phyloP scores from a whole-genome alignment of 31 red algal species.

The Endocladia muricata region DNA sequence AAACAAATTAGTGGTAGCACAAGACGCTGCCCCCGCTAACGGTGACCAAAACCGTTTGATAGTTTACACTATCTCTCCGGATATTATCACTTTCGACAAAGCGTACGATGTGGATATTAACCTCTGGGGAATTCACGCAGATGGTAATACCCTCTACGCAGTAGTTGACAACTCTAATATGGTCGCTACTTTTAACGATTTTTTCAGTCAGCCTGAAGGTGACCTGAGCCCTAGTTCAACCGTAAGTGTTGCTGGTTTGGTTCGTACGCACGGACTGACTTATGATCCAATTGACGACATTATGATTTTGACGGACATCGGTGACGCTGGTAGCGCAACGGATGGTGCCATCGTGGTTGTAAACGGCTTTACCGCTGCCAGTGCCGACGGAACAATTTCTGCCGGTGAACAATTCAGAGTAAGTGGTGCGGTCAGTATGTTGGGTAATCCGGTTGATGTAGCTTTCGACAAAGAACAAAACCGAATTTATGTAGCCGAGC shows the following conservation, averaged over 20 bases:
- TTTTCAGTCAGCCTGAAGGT: neutral
- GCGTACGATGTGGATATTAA: no score
- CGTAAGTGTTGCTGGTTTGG: neutral
- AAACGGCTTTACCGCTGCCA: neutral
- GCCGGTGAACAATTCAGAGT: neutral
- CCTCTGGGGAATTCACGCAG: no score
- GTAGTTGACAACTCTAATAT: neutral
- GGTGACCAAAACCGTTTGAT: no score
- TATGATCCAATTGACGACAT: neutral
- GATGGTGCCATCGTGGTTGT: neutral
- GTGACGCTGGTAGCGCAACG: neutral
- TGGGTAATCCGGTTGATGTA: neutral
- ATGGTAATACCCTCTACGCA: neutral
- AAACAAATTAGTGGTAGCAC: no score
- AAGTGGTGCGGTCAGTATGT: neutral
- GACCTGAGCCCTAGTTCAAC: neutral
- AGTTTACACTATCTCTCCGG: no score
- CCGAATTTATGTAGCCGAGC: no score
- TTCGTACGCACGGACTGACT: neutral
- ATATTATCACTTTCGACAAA: no score
- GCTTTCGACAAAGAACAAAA: no score
- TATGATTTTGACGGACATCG: constrained; percentile 1
- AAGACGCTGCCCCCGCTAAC: no score
- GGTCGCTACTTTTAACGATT: neutral
- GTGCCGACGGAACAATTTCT: neutral